Base-by-base conservation (phyloP, 495 filamentous ascomycete species). In the Aspergillus campestris region DNA sequence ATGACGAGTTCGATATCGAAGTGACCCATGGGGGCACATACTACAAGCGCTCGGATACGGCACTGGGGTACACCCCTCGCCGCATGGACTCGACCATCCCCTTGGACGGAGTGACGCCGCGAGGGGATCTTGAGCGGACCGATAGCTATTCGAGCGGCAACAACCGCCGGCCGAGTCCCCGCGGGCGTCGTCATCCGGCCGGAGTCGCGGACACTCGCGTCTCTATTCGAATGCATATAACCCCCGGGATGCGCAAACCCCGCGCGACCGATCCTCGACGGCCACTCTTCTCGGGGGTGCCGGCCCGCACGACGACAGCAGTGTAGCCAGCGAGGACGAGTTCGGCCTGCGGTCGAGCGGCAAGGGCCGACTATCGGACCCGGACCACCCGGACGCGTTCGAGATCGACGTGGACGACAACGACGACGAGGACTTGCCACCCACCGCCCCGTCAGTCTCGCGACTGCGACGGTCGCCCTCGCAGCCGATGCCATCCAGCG, bases 1-100 rank as follows among this genome's bases (percentile, higher is more conserved):
- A 98, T 58, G 92, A 98, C 60, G 92, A 98, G 58, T 98, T 98
- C 53, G 92, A 98, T 58, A 98, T 95, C 45, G 92, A 98, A 60
- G 80, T 86, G 33, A 79, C 88, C 45, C 69, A 75, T 28, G 81
- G 81, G 14, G 83, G 80, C 6, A 82, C 83, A 7, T 92, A 86
- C 59, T 84, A 86, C 62, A 90, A 90, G 62, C 78, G 76, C 48
- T 78, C 79, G 47, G 82, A 74, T 33, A 78, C 76, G 32, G 86
- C 74, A 6, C 70, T 89, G 34, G 90, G 88, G 29, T 85, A 87
- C 51, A 82, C 69, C 12, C 85, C 90, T n/a, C 80, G 79, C 46
- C 68, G 72, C 48, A 64, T 65, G 51, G 75, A 74, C 38, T 72
- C 74, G 11, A 73, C 70, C 30, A 62, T 83, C 37, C 72, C 78